These are phyloP conservation scores for Russula olivacea DNA, from an alignment of 768 basidiomycete species.

Conservation along the genomic window DNA sequence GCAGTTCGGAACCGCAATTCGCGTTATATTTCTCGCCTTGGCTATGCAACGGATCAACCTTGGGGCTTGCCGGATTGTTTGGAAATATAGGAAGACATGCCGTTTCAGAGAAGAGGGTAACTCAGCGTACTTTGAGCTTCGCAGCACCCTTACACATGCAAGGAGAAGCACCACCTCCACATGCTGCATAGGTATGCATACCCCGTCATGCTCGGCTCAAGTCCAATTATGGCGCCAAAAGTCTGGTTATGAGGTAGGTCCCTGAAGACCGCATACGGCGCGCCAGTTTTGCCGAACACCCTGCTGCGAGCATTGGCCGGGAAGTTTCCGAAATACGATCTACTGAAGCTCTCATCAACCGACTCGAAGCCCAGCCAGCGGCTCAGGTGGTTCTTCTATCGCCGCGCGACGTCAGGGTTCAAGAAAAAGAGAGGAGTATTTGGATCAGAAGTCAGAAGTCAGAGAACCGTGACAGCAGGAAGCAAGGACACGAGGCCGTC, in stretches of 20 bases:
- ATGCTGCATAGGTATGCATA: slow-evolving; percentile 2
- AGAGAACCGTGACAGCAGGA: slow-evolving; percentile 1
- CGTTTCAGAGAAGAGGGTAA: neutral
- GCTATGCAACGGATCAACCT: neutral
- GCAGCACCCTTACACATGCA: neutral
- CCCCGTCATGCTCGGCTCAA: slow-evolving; percentile 14
- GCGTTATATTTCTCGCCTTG: neutral
- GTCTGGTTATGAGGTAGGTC: neutral
- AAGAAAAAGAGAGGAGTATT: neutral
- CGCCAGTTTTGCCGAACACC: neutral
- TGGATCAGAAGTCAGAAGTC: slow-evolving; percentile 2
- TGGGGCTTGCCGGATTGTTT: neutral
- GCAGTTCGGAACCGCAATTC: neutral
- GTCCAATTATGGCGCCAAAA: slow-evolving; percentile 6
- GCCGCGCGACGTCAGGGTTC: slow-evolving; percentile 8
- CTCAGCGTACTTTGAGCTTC: neutral
- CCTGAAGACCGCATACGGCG: neutral
- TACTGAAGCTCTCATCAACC: slow-evolving; percentile 10
- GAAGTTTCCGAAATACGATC: slow-evolving; percentile 18
- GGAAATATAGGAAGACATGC: slow-evolving; percentile 2
- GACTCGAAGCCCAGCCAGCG: neutral
- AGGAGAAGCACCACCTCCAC: slow-evolving; percentile 7
- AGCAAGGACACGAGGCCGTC: slow-evolving; percentile 9
- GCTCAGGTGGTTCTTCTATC: slow-evolving; percentile 16
- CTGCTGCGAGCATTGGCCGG: neutral